Conservation (phyloP, 2,329 filamentous ascomycete species). For the Pseudogymnoascus sp. region DNA sequence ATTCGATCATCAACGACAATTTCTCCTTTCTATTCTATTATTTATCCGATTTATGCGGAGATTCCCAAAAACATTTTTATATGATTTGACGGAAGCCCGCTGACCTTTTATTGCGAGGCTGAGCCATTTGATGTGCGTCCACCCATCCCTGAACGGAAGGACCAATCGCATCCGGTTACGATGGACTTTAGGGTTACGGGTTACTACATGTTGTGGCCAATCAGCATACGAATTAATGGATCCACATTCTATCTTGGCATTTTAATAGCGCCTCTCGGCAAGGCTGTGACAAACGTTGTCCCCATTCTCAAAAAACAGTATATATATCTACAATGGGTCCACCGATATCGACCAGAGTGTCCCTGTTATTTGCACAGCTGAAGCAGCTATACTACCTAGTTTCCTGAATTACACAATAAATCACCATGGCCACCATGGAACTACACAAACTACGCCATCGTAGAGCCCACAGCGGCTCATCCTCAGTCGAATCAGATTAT, state of each 20-base stretch:
- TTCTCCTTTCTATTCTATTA: too few relatives aligned
- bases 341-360: neutral
- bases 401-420: neutral
- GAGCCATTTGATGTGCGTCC: too few relatives aligned
- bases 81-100: too few relatives aligned
- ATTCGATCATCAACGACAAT: too few relatives aligned
- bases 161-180: neutral
- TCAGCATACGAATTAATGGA: neutral
- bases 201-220: neutral
- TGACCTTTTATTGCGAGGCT: too few relatives aligned
- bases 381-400: neutral
- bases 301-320: neutral
- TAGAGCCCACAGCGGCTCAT: neutral
- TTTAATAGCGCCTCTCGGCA: neutral
- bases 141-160: neutral
- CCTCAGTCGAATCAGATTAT: neutral
- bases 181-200: neutral
- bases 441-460: constrained; percentile 3
- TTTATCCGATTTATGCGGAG: too few relatives aligned
- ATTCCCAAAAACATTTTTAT: too few relatives aligned
- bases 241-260: neutral
- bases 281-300: neutral
- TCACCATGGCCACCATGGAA: constrained; percentile 2
- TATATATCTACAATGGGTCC: neutral
- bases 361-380: neutral